Percentiles rank a stretch among this genome's conserved stretches.
Conservation (phyloP, 495 filamentous ascomycete species). For the Annulohypoxylon moriforme region DNA sequence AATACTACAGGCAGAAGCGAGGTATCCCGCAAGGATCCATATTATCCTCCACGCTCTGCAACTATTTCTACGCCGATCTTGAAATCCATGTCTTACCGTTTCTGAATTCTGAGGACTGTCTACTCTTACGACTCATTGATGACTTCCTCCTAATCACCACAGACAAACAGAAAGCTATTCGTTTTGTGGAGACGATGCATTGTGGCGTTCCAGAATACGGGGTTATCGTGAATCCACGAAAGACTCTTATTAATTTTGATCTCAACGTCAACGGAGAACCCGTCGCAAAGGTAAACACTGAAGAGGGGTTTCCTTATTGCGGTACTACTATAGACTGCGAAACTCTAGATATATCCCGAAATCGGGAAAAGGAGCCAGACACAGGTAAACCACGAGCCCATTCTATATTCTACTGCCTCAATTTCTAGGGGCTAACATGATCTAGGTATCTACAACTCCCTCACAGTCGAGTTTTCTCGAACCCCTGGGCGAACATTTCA, state of each 20-base stretch:
- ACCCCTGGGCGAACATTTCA: slow-evolving; percentile 78
- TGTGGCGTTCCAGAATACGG: slow-evolving; percentile 81
- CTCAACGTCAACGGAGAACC: slow-evolving; percentile 64
- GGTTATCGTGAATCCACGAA: slow-evolving; percentile 77
- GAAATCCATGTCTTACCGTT: slow-evolving; percentile 78
- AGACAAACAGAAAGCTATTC: slow-evolving; percentile 67
- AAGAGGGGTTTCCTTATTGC: slow-evolving; percentile 82
- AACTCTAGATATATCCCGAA: slow-evolving; percentile 74
- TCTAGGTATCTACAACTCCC: slow-evolving; percentile 65
- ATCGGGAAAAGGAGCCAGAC: slow-evolving; percentile 44
- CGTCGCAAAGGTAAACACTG: slow-evolving; percentile 63
- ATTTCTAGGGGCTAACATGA: slow-evolving; percentile 26
- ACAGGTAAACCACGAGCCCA: slow-evolving; percentile 32
- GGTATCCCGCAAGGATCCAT: slow-evolving; percentile 96
- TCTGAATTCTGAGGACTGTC: slow-evolving; percentile 64
- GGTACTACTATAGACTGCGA: slow-evolving; percentile 78
- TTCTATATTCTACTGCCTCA: not conserved
- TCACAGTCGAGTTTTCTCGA: slow-evolving; percentile 80
- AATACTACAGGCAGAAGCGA: slow-evolving; percentile 84
- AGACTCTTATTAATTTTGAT: slow-evolving; percentile 89
- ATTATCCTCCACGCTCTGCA: slow-evolving; percentile 86
- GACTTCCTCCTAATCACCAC: slow-evolving; percentile 92
- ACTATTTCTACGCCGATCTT: slow-evolving; percentile 91
- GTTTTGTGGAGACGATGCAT: slow-evolving; percentile 84
- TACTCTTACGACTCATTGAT: slow-evolving; percentile 86